These are phyloP conservation scores for Colletotrichum chlorophyti DNA, from an alignment of 2,329 filamentous ascomycete genomes.

Conservation along the genomic window DNA sequence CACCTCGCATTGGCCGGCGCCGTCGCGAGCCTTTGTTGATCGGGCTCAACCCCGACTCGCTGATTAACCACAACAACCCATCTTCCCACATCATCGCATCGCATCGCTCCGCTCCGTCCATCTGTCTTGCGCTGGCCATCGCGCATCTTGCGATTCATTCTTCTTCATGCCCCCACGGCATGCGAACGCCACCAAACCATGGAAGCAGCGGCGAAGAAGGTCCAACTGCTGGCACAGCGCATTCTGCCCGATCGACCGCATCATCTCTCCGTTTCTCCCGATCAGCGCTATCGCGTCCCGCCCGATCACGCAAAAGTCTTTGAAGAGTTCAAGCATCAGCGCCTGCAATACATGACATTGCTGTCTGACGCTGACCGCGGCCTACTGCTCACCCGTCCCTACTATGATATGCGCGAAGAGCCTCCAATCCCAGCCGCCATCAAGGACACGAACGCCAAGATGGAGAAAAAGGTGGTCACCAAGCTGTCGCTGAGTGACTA, in stretches of 20 bases:
- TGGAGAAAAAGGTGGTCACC: conserved; percentile 54
- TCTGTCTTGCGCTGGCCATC: conserved; percentile 3
- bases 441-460: conserved; percentile 47
- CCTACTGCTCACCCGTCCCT: conserved; percentile 61
- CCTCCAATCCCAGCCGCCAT: conserved; percentile 47
- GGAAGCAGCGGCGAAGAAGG: conserved; percentile 65
- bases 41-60: conserved; percentile 11
- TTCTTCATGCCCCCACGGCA: conserved; percentile 29
- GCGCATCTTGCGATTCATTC: conserved; percentile 14
- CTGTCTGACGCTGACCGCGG: conserved; percentile 65
- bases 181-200: conserved; percentile 50
- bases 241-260: conserved; percentile 60
- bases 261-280: conserved; percentile 57
- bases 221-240: conserved; percentile 58
- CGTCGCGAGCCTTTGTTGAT: conserved; percentile 28
- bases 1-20: conserved; percentile 15
- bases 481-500: conserved; percentile 67
- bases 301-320: conserved; percentile 47
- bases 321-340: conserved; percentile 57
- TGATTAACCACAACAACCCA: conserved; percentile 12
- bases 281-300: conserved; percentile 53
- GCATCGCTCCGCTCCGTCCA: neutral
- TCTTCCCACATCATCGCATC: conserved; percentile 8
- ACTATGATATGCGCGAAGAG: conserved; percentile 64
- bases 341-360: conserved; percentile 64